A percentile compares a stretch with the other conserved stretches of the same genome.
Conservation (phyloP, 805 yeast species). For the Zygotorulaspora florentina region DNA sequence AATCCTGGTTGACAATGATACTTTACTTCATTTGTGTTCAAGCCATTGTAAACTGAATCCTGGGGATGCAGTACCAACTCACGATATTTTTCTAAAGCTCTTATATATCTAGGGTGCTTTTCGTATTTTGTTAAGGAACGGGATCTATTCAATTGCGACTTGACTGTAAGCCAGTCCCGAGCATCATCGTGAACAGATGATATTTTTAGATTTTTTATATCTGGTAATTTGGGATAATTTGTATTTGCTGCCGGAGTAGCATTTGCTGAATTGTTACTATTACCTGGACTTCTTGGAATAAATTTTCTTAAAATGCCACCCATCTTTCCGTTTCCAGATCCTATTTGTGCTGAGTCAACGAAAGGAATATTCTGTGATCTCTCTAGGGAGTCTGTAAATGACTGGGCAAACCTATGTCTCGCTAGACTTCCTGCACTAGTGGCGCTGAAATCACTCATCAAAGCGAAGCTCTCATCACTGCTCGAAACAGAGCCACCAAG, state of each 20-base stretch:
- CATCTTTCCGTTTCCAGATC: slow-evolving; percentile 25
- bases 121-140: slow-evolving; percentile 66
- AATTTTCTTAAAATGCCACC: slow-evolving; percentile 35
- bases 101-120: slow-evolving; percentile 61
- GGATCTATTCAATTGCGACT: slow-evolving; percentile 65
- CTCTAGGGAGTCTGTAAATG: slow-evolving; percentile 31
- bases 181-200: slow-evolving; percentile 37
- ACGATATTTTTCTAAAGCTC: slow-evolving; percentile 57
- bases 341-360: slow-evolving; percentile 3
- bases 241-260: slow-evolving; percentile 27
- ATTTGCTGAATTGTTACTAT: slow-evolving; percentile 8
- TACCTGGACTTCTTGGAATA: slow-evolving; percentile 22
- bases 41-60: slow-evolving; percentile 39
- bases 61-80: slow-evolving; percentile 63
- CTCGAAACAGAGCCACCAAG: slow-evolving; percentile 47
- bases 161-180: slow-evolving; percentile 49
- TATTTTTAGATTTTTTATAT: slow-evolving; percentile 23
- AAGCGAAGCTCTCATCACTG: slow-evolving; percentile 39
- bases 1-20: slow-evolving; percentile 30
- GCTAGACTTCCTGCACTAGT: slow-evolving; percentile 84
- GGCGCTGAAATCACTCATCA: slow-evolving; percentile 69
- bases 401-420: slow-evolving; percentile 59
- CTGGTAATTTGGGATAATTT: slow-evolving; percentile 31
- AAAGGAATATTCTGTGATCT: slow-evolving; percentile 17
- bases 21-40: slow-evolving; percentile 47